Conservation (phyloP, 192 early-diverging fungal species). For the Coemansia sp. region DNA sequence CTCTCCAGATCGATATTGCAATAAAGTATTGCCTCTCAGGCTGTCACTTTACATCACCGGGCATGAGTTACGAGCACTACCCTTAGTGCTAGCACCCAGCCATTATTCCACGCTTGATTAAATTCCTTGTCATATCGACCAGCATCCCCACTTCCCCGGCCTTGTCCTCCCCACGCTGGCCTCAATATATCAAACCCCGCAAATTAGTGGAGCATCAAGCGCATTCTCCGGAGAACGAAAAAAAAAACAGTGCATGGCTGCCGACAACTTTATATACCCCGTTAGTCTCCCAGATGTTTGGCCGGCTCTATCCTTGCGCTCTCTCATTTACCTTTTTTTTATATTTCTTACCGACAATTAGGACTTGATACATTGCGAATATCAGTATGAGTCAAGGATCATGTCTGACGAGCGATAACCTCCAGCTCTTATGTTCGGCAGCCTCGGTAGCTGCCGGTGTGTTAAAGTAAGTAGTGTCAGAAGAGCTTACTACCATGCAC, state of each 20-base stretch:
- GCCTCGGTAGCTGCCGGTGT: conserved; percentile 32
- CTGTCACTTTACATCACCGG: not conserved
- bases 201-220: not conserved
- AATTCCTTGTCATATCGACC: not conserved
- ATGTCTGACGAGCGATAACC: conserved; percentile 25
- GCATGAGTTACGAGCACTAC: not conserved
- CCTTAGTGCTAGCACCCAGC: not conserved
- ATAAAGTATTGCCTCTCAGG: not conserved
- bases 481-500: not conserved
- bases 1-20: not conserved
- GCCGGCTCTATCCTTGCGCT: conserved; percentile 6
- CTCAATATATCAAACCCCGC: conserved; percentile 1
- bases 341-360: not conserved
- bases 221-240: not conserved
- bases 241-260: not conserved
- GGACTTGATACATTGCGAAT: not conserved
- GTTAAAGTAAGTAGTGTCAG: conserved; percentile 1
- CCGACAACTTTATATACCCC: conserved; percentile 1
- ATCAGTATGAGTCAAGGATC: conserved; percentile 15
- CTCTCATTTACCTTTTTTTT: not conserved
- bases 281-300: conserved; percentile 1
- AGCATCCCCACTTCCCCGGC: not conserved
- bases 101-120: not conserved
- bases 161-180: not conserved
- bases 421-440: conserved; percentile 53